Evolutionary conservation across 805 yeast species (phyloP).

Genomic region (Candida silvicultrix): DNA sequence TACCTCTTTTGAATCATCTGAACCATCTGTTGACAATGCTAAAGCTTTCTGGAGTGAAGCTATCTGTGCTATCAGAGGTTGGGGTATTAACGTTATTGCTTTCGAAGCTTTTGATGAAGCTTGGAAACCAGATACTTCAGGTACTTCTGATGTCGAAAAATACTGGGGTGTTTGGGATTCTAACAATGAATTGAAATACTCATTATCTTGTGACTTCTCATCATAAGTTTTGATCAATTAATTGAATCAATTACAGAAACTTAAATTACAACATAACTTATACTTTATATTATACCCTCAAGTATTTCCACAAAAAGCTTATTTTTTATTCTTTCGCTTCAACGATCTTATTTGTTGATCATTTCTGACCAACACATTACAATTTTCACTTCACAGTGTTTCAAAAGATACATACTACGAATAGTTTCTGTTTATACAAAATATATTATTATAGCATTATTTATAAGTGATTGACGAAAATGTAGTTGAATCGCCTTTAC

Average conservation of each 20-base stretch:
- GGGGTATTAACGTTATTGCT: slow-evolving; percentile 90
- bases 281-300: not conserved
- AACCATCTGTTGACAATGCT: slow-evolving; percentile 72
- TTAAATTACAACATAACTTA: not conserved
- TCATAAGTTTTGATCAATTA: slow-evolving; percentile 9
- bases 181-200: slow-evolving; percentile 38
- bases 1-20: slow-evolving; percentile 56
- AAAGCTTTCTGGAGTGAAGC: slow-evolving; percentile 79
- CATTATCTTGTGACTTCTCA: slow-evolving; percentile 41
- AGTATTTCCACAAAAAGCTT: not conserved
- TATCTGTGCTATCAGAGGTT: slow-evolving; percentile 87
- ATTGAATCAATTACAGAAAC: not conserved
- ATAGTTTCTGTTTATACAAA: not conserved
- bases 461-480: not conserved
- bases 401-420: not conserved
- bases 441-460: not conserved
- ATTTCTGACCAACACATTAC: not conserved
- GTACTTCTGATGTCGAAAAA: slow-evolving; percentile 80
- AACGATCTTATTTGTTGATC: not conserved
- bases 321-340: not conserved
- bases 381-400: not conserved
- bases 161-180: slow-evolving; percentile 89
- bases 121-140: slow-evolving; percentile 92
- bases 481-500: not conserved
- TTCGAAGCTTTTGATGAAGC: slow-evolving; percentile 95